Evolutionary conservation across 768 basidiomycete species (phyloP).

Genomic region (Chalciporus chontae): DNA sequence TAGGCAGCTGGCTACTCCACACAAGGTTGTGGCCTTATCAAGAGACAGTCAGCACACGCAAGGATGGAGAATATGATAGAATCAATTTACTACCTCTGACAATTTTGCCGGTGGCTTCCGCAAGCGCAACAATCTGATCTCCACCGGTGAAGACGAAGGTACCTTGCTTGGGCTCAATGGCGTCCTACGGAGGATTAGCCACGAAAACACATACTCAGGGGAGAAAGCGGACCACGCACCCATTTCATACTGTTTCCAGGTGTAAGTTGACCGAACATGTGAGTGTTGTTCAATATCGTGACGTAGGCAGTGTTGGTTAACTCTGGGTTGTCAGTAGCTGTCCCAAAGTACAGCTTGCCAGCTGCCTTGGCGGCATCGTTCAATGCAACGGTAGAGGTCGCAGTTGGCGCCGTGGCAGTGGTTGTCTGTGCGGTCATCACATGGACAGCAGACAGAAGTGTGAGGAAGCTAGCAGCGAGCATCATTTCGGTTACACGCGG

Average conservation of each 20-base stretch:
- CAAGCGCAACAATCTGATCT: slow-evolving; percentile 20
- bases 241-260: slow-evolving; percentile 21
- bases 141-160: slow-evolving; percentile 20
- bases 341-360: slow-evolving; percentile 46
- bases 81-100: slow-evolving; percentile 9
- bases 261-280: slow-evolving; percentile 20
- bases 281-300: slow-evolving; percentile 5
- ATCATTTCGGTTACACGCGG: not conserved
- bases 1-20: slow-evolving; percentile 15
- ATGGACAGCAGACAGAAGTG: not conserved
- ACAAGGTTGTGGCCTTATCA: slow-evolving; percentile 19
- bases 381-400: slow-evolving; percentile 11
- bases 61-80: too few relatives aligned
- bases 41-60: too few relatives aligned
- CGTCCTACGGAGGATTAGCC: slow-evolving; percentile 5
- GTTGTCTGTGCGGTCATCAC: too few relatives aligned
- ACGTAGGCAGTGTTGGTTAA: slow-evolving; percentile 31
- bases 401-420: too few relatives aligned
- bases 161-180: slow-evolving; percentile 17
- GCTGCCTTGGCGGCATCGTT: slow-evolving; percentile 37
- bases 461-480: not conserved
- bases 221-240: slow-evolving; percentile 7
- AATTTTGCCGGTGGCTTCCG: slow-evolving; percentile 16
- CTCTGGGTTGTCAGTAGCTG: slow-evolving; percentile 46
- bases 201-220: not conserved